phyloP scores from a whole-genome alignment of 495 filamentous ascomycete species.

The Chaetomium cochliodes region DNA sequence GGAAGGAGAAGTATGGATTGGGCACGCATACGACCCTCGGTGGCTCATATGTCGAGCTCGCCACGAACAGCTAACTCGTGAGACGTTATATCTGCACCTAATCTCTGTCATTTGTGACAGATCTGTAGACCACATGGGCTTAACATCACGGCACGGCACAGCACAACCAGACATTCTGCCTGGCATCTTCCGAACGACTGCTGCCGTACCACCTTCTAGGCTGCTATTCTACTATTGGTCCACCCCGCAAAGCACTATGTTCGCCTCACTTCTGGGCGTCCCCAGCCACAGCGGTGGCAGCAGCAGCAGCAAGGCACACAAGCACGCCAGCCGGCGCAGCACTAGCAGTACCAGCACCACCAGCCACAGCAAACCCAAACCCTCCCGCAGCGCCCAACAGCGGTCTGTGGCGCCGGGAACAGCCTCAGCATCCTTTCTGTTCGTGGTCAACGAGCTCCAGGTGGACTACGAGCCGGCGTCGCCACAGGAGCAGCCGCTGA shows the following conservation, averaged over 20 bases:
- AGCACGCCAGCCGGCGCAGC: slow-evolving; percentile 3
- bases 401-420: neutral
- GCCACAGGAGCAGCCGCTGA: neutral
- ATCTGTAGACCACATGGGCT: slow-evolving; percentile 12
- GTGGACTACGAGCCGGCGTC: slow-evolving; percentile 17
- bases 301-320: slow-evolving; percentile 8
- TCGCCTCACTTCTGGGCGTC: neutral
- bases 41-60: neutral
- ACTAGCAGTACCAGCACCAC: neutral
- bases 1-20: neutral
- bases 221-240: neutral
- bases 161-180: neutral
- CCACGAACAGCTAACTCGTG: neutral
- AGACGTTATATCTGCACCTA: slow-evolving; percentile 18
- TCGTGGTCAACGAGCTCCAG: slow-evolving; percentile 38
- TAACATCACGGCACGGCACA: slow-evolving; percentile 8
- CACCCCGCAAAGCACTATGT: neutral
- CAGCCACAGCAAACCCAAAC: slow-evolving; percentile 7
- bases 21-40: slow-evolving; percentile 1
- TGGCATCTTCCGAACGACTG: slow-evolving; percentile 1
- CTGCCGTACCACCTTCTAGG: neutral
- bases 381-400: neutral
- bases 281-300: neutral
- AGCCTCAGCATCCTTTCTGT: slow-evolving; percentile 29
- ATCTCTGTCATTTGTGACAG: slow-evolving; percentile 29